phyloP scores from a whole-genome alignment of 306 rosid species.

The Carpinus fangiana region DNA sequence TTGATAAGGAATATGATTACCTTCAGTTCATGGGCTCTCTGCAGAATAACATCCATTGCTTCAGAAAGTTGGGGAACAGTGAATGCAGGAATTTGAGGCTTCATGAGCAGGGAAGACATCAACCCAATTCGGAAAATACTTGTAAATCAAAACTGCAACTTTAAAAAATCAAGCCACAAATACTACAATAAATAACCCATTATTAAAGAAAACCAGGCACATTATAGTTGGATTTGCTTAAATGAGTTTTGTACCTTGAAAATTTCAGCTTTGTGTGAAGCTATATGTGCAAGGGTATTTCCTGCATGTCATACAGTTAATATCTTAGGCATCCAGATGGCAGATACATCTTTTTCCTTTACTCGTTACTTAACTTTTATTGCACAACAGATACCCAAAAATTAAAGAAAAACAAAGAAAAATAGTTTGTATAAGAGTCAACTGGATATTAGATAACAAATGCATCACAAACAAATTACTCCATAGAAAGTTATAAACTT shows the following conservation, averaged over 20 bases:
- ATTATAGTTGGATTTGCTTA: conserved; percentile 27
- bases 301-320: conserved; percentile 39
- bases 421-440: conserved; percentile 9
- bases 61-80: conserved; percentile 70
- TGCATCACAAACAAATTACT: conserved; percentile 4
- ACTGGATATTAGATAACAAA: conserved; percentile 17
- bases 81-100: conserved; percentile 84
- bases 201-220: conserved; percentile 26
- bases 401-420: conserved; percentile 7
- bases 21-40: conserved; percentile 54
- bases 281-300: conserved; percentile 59
- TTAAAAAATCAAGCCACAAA: conserved; percentile 35
- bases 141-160: conserved; percentile 37
- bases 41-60: conserved; percentile 72
- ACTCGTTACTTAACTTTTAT: conserved; percentile 7
- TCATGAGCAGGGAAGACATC: conserved; percentile 50
- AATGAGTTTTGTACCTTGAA: conserved; percentile 54
- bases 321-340: conserved; percentile 6
- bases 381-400: not conserved
- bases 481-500: not conserved
- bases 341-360: not conserved
- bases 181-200: conserved; percentile 26
- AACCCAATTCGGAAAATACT: conserved; percentile 48
- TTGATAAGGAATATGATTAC: conserved; percentile 44
- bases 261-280: conserved; percentile 79